These are phyloP conservation scores for Trametopsis cervina DNA, from an alignment of 768 basidiomycete species.

Conservation along the genomic window DNA sequence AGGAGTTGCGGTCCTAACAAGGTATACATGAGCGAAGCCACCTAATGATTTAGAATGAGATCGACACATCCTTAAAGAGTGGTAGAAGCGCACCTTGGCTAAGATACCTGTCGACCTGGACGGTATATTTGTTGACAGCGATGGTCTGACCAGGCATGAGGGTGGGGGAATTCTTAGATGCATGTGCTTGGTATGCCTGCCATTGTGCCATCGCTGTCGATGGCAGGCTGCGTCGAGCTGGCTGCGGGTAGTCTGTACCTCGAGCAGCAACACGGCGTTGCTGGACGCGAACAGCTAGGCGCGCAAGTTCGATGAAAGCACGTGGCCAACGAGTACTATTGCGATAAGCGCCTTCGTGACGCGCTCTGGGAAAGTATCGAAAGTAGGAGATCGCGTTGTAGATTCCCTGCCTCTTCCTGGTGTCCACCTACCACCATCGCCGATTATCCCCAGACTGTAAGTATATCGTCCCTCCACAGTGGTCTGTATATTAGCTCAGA, in stretches of 20 bases:
- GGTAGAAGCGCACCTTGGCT: slow-evolving; percentile 67
- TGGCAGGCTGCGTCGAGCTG: slow-evolving; percentile 11
- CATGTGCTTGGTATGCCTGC: slow-evolving; percentile 39
- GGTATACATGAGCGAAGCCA: slow-evolving; percentile 97
- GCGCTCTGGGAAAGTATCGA: slow-evolving; percentile 4
- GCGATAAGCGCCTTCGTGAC: slow-evolving; percentile 5
- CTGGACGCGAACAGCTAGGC: slow-evolving; percentile 6
- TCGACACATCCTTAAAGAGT: slow-evolving; percentile 1
- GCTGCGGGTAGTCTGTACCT: neutral
- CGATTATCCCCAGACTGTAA: no score
- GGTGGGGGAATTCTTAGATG: slow-evolving; percentile 50
- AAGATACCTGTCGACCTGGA: slow-evolving; percentile 91
- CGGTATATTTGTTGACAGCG: slow-evolving; percentile 80
- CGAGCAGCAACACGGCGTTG: slow-evolving; percentile 4
- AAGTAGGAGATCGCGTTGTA: slow-evolving; percentile 1
- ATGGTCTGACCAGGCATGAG: slow-evolving; percentile 81
- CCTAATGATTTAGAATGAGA: slow-evolving; percentile 42
- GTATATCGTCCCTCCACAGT: no score
- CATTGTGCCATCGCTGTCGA: slow-evolving; percentile 40
- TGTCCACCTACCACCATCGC: neutral
- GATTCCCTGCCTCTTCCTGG: neutral
- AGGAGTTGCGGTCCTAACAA: slow-evolving; percentile 79
- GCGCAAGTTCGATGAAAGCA: neutral
- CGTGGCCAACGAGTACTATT: neutral
- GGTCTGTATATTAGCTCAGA: neutral